Conservation (phyloP, 768 basidiomycete species). For the Lanmaoa pseudosensibilis region DNA sequence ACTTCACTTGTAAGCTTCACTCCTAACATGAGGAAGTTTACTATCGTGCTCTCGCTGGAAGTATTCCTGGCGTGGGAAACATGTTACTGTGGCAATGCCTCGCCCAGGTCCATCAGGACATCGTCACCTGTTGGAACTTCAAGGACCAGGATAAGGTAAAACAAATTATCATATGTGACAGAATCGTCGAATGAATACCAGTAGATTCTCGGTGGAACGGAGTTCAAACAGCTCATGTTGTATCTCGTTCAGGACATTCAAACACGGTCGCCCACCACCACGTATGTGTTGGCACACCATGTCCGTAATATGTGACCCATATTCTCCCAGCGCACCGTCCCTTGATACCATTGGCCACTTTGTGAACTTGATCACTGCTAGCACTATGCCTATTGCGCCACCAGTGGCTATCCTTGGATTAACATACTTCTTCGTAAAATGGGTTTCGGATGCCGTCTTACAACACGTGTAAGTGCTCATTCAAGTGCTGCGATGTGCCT, state of each 20-base stretch:
- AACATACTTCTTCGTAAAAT: constrained; percentile 2
- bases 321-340: not conserved
- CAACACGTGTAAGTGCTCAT: not conserved
- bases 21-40: not conserved
- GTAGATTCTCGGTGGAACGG: constrained; percentile 4
- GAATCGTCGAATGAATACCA: not conserved
- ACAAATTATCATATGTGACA: not conserved
- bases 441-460: constrained; percentile 1
- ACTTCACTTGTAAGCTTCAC: too few species aligned
- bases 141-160: constrained; percentile 1
- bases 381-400: not conserved
- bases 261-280: not conserved
- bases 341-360: not conserved
- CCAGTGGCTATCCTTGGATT: constrained; percentile 8
- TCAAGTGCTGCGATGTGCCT: not conserved
- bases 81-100: constrained; percentile 4
- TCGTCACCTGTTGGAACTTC: constrained; percentile 10
- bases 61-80: not conserved
- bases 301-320: not conserved
- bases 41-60: not conserved
- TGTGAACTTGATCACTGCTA: constrained; percentile 1
- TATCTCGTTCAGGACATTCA: constrained; percentile 4
- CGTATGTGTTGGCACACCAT: not conserved
- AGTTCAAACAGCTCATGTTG: constrained; percentile 3
- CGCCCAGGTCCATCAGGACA: constrained; percentile 4